Evolutionary conservation across 2,329 filamentous ascomycete species (phyloP), one percentile per base, ranked within the genome.

Genomic region (Dichotomopilus funicola): DNA sequence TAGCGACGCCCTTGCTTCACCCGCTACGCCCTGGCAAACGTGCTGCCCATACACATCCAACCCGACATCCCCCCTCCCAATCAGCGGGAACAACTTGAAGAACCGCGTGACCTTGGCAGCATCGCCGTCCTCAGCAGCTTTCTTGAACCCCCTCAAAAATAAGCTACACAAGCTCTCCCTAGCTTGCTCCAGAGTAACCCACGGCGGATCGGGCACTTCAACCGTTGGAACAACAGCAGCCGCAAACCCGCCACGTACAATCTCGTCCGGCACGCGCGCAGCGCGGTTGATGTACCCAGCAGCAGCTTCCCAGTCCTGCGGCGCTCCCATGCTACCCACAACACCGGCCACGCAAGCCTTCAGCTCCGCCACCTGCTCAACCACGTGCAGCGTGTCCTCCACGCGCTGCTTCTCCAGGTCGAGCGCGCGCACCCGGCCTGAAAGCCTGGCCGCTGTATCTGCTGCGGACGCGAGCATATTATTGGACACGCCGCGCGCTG

Each of bases 301-400:
- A 3, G 94, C 94, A 3, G 90, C 94, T 72, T 99, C 94, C 94
- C 94, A 99, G 74, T 99, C 94, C 71, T 99, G 94, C 43, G 94
- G 90, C 4, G 91, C 92, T 37, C 92, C 94, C 94, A 99, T 99
- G 57, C 89, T 95, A 13, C 91, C 94, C 33, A 92, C 86, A 9
- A 97, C 91, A 44, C 94, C 94, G 58, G 96, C 83, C 38, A 97
- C 89, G 69, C 94, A 99, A 7, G 94, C 89, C 73, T 97, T 97
- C 62, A 99, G 85, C 77, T 99, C 94, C 5, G 89, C 88, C 11
- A 99, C 92, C 73, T 96, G 91, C 71, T 97, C 92, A 9, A 97
- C 94, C 3, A 97, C 91, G 7, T 87, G 81, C 55, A 99, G 75
- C 0, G 94, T 97, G 50, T 91, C 86, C 70, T 94, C 91, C 7